Evolutionary conservation across 192 early-diverging fungal genomes (phyloP).

Genomic region (Piromyces sp.): DNA sequence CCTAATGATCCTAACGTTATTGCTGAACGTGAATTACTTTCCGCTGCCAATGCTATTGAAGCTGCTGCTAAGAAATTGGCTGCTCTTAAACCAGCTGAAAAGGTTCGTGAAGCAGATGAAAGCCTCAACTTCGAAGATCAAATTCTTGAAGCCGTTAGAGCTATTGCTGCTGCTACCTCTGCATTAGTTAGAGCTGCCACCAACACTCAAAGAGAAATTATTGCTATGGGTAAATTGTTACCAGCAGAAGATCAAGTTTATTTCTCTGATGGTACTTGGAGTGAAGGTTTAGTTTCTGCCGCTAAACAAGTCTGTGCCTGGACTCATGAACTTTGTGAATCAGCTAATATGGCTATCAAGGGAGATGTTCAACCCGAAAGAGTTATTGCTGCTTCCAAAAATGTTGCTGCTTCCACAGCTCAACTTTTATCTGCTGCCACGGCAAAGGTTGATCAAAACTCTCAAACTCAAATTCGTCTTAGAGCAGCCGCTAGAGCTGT

Average conservation of each 20-base stretch:
- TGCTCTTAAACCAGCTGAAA: slow-evolving; percentile 10
- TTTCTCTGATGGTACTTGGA: slow-evolving; percentile 41
- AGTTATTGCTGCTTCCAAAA: slow-evolving; percentile 24
- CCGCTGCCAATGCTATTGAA: slow-evolving; percentile 30
- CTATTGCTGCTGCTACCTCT: slow-evolving; percentile 25
- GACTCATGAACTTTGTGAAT: slow-evolving; percentile 28
- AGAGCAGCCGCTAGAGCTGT: slow-evolving; percentile 35
- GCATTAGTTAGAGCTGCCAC: slow-evolving; percentile 34
- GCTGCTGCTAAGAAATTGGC: slow-evolving; percentile 32
- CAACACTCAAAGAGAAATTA: slow-evolving; percentile 27
- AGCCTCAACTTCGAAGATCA: slow-evolving; percentile 28
- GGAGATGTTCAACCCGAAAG: slow-evolving; percentile 14
- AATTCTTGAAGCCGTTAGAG: slow-evolving; percentile 31
- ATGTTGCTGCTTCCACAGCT: slow-evolving; percentile 22
- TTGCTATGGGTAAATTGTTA: slow-evolving; percentile 6
- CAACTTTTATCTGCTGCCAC: slow-evolving; percentile 29
- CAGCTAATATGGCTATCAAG: slow-evolving; percentile 25
- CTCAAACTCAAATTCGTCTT: slow-evolving; percentile 23
- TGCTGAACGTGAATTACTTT: slow-evolving; percentile 34
- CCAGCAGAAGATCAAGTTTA: slow-evolving; percentile 10
- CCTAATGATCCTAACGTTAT: slow-evolving; percentile 39
- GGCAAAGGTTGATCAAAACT: slow-evolving; percentile 12
- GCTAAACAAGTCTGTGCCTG: slow-evolving; percentile 29
- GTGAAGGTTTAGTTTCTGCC: slow-evolving; percentile 31
- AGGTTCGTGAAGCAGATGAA: slow-evolving; percentile 5